Evolutionary conservation across 495 filamentous ascomycete genomes (phyloP), one percentile per base, ranked within the genome.

Genomic region (Talaromyces thailandensis): DNA sequence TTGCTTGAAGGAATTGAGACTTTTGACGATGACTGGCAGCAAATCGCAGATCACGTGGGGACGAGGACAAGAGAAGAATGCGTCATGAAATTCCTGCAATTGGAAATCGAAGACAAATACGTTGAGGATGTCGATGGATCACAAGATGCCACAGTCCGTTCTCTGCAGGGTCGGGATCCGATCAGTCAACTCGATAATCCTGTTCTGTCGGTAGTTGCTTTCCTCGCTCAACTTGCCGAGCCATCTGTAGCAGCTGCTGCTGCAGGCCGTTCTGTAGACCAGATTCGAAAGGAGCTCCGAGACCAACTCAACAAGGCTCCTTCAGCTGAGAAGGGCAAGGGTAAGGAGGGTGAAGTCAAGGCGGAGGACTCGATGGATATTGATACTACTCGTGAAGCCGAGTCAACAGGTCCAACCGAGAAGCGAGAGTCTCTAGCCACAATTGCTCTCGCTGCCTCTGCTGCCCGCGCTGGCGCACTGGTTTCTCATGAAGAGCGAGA

Each of bases 401-500:
- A 65, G 23, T 45, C 68, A 16, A 69, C 74, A 21, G 64, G 71
- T 45, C 68, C 66, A 32, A 64, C 67, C 51, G 70, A 70, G 61
- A 63, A 73, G 37, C 77, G 76, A 65, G 68, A 76, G 40, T 81
- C 82, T 2, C 71, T 92, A 31, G 81, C 91, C 4, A 92, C 88
- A 28, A 85, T 95, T 57, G 88, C 94, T 5, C 83, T 98, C 31
- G 91, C 90, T 7, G 80, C 91, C 29, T 86, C 92, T 26, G 92
- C 92, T 12, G 92, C 90, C 1, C 89, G 94, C 60, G 86, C 93
- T 23, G 86, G 88, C 12, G 93, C 88, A 5, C 85, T 98, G 29
- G 91, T 92, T 9, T 96, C 94, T 0, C 92, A 97, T 67, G 92
- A 96, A 72, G 94, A 98, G 74, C 91, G 94, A 28, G 90, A 96